Base-by-base conservation (phyloP, 345 rosid species). In the Kandelia obovata region DNA sequence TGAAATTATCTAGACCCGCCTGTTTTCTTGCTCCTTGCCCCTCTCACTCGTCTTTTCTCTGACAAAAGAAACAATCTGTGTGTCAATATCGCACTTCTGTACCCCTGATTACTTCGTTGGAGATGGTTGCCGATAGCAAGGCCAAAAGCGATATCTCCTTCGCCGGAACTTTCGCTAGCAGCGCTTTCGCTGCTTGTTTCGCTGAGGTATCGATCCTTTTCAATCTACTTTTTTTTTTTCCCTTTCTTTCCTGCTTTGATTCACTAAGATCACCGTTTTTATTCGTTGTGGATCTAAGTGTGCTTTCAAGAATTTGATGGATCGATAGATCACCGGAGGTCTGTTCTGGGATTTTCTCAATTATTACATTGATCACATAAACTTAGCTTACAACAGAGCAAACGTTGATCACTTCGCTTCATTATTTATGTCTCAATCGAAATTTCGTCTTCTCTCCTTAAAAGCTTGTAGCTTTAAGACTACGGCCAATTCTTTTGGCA, bases 141-240 rank as follows among this genome's bases (percentile, higher is more conserved):
- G 77, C 73, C 7, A 85, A 85, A 80, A 86, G 97, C 68, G 92
- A 92, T 72, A 87, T 92, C 75, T 90, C 99, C 57, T 73, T 92
- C 25, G 82, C 89, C 34, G 91, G 96, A 72, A 92, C 87, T 53
- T 88, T 90, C 76, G 97, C 83, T 73, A 74, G 89, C 66, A 92
- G 99, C 78, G 97, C 98, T 59, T 96, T 96, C 67, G 97, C 99
- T 23, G 95, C 99, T 61, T 96, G 92, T 80, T 81, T 89, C 60
- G 99, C 92, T 34, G 99, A 96, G 97, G 99, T 95, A 39, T 30
- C 15, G 13, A 23, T 21, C 17, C 51, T 17, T 6, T 20, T 47
- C 9, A 25, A 26, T 59, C 21, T 1, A 68, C n/a, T 25, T 35
- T 64, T 34, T n/a, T 60, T 53, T 7, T 4, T 4, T 1, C 19